Conservation (phyloP, 2,329 filamentous ascomycete genomes). For the Fusarium transvaalense region DNA sequence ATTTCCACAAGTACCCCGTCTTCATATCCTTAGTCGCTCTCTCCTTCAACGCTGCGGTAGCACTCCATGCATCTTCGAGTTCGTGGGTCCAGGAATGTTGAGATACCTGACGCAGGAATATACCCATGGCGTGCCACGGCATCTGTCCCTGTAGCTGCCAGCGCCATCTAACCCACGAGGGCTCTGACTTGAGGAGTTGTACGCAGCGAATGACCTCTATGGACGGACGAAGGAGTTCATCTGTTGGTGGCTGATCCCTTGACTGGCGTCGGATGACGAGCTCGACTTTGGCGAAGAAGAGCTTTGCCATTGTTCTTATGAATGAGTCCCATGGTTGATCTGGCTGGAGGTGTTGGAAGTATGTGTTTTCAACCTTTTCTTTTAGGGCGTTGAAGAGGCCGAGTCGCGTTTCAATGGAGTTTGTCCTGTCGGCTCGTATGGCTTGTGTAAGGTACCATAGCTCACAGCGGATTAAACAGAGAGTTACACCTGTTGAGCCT, state of each 20-base stretch:
- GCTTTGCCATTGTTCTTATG: conserved; percentile 37
- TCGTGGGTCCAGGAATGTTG: conserved; percentile 39
- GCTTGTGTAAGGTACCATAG: conserved; percentile 45
- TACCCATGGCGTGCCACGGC: conserved; percentile 47
- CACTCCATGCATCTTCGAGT: conserved; percentile 44
- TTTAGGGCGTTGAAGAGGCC: conserved; percentile 24
- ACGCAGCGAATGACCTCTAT: conserved; percentile 41
- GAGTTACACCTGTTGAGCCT: conserved; percentile 21
- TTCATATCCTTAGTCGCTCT: conserved; percentile 15
- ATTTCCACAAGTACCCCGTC: conserved; percentile 33
- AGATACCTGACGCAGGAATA: conserved; percentile 42
- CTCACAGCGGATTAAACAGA: conserved; percentile 46
- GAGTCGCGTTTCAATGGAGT: conserved; percentile 21
- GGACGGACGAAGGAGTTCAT: conserved; percentile 11
- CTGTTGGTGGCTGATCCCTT: background rate
- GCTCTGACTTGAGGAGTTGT: conserved; percentile 39
- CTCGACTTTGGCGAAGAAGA: conserved; percentile 50
- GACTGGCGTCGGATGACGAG: conserved; percentile 36
- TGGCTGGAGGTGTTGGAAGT: conserved; percentile 22
- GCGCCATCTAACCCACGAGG: conserved; percentile 46
- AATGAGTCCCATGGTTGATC: conserved; percentile 31
- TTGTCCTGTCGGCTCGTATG: conserved; percentile 18
- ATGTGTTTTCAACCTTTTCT: conserved; percentile 21
- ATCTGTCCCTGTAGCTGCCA: conserved; percentile 50
- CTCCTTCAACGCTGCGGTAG: conserved; percentile 19